A percentile compares a stretch with the other conserved stretches of the same genome.
Evolutionary conservation across 2,329 filamentous ascomycete species (phyloP).

Genomic region (Pyricularia sp.): DNA sequence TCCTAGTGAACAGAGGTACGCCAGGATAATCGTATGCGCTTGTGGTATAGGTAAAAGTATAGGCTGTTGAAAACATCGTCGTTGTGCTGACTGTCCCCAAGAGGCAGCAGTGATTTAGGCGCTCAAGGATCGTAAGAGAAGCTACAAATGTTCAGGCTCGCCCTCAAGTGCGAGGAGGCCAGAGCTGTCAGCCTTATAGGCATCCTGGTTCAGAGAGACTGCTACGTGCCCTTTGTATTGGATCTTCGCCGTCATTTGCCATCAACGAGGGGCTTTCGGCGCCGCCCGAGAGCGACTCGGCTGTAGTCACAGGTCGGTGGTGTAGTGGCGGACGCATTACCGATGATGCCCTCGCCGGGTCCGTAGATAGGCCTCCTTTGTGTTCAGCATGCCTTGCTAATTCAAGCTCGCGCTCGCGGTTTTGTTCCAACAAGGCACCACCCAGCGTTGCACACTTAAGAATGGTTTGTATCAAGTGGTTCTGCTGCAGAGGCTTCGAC

Average conservation of each 20-base stretch:
- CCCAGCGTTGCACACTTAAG: constrained; percentile 92
- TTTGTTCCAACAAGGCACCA: constrained; percentile 71
- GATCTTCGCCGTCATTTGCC: constrained; percentile 51
- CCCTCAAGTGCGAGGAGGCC: constrained; percentile 1
- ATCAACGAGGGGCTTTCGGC: constrained; percentile 55
- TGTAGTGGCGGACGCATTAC: constrained; percentile 5
- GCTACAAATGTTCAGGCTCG: neutral
- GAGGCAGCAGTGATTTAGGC: neutral
- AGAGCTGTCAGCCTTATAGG: constrained; percentile 3
- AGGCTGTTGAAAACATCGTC: neutral
- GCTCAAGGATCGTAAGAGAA: neutral
- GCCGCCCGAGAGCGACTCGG: constrained; percentile 47
- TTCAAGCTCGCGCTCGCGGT: constrained; percentile 47
- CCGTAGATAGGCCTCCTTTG: constrained; percentile 13
- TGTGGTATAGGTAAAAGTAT: neutral
- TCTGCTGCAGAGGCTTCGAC: constrained; percentile 50
- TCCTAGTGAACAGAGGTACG: neutral
- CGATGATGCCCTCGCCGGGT: constrained; percentile 16
- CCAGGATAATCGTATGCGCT: neutral
- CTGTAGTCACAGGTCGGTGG: constrained; percentile 53
- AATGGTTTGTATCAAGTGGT: constrained; percentile 38
- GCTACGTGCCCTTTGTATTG: constrained; percentile 40
- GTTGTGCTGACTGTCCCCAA: neutral
- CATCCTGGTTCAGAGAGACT: constrained; percentile 32
- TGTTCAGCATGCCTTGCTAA: constrained; percentile 25